Conservation (phyloP, 306 rosid species). For the Abrus precatorius region DNA sequence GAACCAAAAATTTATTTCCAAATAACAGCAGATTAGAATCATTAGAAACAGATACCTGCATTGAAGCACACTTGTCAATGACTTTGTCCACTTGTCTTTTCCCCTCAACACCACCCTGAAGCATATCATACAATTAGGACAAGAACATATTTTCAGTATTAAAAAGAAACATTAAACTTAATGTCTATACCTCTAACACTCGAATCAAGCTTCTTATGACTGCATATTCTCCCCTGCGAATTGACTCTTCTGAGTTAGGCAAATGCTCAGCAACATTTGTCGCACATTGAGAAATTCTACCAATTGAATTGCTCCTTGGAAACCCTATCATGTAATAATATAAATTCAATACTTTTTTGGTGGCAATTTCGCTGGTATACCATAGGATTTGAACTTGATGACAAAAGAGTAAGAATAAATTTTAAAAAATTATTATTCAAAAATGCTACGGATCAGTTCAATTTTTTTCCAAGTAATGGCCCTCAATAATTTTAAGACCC, state of each 20-base stretch:
- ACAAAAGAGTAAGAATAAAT: background rate
- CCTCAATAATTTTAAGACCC: background rate
- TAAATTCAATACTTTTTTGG: constrained; percentile 29
- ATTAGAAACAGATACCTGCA: constrained; percentile 69
- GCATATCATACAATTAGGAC: constrained; percentile 39
- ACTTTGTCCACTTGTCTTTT: constrained; percentile 93
- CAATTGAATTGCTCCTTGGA: constrained; percentile 76
- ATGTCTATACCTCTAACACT: constrained; percentile 75
- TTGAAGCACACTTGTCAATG: constrained; percentile 87
- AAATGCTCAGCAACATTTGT: constrained; percentile 60
- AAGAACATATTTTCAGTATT: background rate
- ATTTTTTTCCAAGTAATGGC: constrained; percentile 8
- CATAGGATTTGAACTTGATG: constrained; percentile 22
- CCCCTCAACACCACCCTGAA: constrained; percentile 91
- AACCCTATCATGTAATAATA: constrained; percentile 63
- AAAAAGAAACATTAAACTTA: constrained; percentile 34
- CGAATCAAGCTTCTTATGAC: constrained; percentile 89
- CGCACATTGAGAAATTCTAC: constrained; percentile 66
- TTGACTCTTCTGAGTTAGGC: constrained; percentile 81
- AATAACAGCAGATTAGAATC: constrained; percentile 35
- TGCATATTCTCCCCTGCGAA: constrained; percentile 86
- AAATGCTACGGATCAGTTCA: background rate
- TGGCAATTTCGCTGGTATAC: constrained; percentile 13
- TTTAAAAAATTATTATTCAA: constrained; percentile 1
- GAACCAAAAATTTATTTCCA: constrained; percentile 22